Evolutionary conservation across 169 alveolate genomes (phyloP), one percentile per base, ranked within the genome.

Genomic region (Eimeria sp.): DNA sequence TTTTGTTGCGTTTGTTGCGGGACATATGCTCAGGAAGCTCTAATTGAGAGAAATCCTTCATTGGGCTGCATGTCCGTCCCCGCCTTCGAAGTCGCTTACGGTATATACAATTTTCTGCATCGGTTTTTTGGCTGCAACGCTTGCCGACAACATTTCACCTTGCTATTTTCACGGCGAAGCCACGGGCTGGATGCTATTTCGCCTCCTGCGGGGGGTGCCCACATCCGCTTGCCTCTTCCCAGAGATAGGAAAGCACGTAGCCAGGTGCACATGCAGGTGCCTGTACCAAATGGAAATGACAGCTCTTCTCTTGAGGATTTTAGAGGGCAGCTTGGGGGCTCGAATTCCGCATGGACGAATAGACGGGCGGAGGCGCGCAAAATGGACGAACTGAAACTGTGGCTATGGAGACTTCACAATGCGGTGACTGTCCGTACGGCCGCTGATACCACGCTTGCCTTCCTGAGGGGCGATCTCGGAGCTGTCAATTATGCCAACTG

Each of bases 321-420:
- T 49, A 86, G 92, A 22, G 67, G 92, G 40, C 92, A 86, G 80
- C 78, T 7, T 11, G 45, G 70, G 78, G 78, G 61, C 20, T 6
- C 57, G n/a, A 30, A 11, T 9, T 25, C 43, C 30, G 75, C 92
- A n/a, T 86, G 92, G 92, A 20, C 34, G 34, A 5, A 22, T 20
- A 47, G 82, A 51, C 40, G 2, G 10, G 88, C 43, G 54, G 92
- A 86, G 58, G 88, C 86, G 43, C 25, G 40, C 25, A 80, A 67
- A 65, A 47, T 93, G 88, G 65, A 49, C 45, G 27, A 83, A 22
- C 75, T 83, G 4, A 73, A 25, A 61, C 93, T 93, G 78, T 93
- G 96, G 96, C 88, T 93, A n/a, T 93, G 96, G 96, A 61, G 96
- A 30, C 87, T 93, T 34, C 96, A 93, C 93, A 93, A 93, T 51